Conservation (phyloP, 192 early-diverging fungal species). For the Coemansia umbellata region DNA sequence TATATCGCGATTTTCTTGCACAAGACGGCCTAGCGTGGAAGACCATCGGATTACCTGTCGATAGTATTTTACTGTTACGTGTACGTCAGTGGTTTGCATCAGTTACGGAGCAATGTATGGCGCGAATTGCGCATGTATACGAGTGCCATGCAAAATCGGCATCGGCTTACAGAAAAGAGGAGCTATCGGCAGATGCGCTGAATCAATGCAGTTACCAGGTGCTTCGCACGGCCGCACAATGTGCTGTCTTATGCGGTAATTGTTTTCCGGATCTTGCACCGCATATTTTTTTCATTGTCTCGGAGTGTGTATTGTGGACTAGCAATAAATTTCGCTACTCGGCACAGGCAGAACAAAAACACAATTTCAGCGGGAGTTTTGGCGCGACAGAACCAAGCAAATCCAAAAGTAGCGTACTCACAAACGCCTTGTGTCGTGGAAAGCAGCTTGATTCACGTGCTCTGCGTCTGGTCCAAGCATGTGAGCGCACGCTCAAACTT, state of each 20-base stretch:
- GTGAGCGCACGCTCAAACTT: slow-evolving; percentile 34
- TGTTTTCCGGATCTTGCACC: slow-evolving; percentile 19
- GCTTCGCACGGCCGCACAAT: slow-evolving; percentile 20
- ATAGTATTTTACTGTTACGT: slow-evolving; percentile 18
- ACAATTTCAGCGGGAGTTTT: not conserved
- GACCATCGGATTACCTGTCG: slow-evolving; percentile 39
- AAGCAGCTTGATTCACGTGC: slow-evolving; percentile 36
- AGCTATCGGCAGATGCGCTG: slow-evolving; percentile 19
- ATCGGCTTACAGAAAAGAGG: slow-evolving; percentile 28
- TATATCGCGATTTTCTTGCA: slow-evolving; percentile 29
- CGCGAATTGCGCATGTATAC: slow-evolving; percentile 19
- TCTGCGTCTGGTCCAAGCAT: slow-evolving; percentile 28
- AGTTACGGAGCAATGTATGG: slow-evolving; percentile 24
- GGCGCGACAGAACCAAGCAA: not conserved
- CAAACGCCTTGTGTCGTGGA: not conserved
- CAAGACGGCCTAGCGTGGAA: slow-evolving; percentile 42
- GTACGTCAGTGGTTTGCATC: slow-evolving; percentile 31
- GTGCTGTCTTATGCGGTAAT: slow-evolving; percentile 27
- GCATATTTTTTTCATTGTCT: slow-evolving; percentile 30
- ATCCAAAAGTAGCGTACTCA: no score
- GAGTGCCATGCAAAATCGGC: slow-evolving; percentile 38
- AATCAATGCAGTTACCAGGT: slow-evolving; percentile 26
- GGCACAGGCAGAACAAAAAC: not conserved
- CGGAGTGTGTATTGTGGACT: slow-evolving; percentile 30
- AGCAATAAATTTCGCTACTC: slow-evolving; percentile 13